Conservation (phyloP, 2,329 filamentous ascomycete genomes). For the Aotearoamyces nothofagi region DNA sequence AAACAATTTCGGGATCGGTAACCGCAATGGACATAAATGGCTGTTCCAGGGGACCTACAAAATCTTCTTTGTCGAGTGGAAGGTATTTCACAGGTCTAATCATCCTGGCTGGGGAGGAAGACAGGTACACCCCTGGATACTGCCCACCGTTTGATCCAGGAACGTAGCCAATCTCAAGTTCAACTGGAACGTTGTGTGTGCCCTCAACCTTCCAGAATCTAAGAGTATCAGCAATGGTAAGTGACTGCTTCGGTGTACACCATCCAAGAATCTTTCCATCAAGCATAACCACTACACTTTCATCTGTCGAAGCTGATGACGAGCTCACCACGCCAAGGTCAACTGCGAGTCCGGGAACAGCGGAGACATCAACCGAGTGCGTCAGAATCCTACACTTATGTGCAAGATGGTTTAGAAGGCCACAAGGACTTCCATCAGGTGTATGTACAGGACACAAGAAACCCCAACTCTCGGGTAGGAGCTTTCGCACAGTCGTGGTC, state of each 20-base stretch:
- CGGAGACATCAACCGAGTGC: slow-evolving; percentile 54
- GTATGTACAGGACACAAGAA: slow-evolving; percentile 97
- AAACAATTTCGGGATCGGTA: slow-evolving; percentile 71
- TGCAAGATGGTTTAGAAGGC: slow-evolving; percentile 83
- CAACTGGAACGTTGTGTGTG: slow-evolving; percentile 59
- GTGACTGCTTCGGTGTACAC: slow-evolving; percentile 73
- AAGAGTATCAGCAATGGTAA: slow-evolving; percentile 69
- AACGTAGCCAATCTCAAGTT: slow-evolving; percentile 85
- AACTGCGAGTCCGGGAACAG: slow-evolving; percentile 56
- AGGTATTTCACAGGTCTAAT: slow-evolving; percentile 85
- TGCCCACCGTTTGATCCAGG: slow-evolving; percentile 82
- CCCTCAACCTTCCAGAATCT: slow-evolving; percentile 94
- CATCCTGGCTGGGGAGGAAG: slow-evolving; percentile 75
- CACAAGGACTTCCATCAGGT: slow-evolving; percentile 89
- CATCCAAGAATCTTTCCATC: slow-evolving; percentile 85
- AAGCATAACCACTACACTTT: slow-evolving; percentile 79
- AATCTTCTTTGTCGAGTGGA: slow-evolving; percentile 71
- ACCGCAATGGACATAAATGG: slow-evolving; percentile 97
- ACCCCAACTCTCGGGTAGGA: slow-evolving; percentile 93
- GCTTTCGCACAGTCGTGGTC: slow-evolving; percentile 89
- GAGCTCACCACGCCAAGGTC: slow-evolving; percentile 66
- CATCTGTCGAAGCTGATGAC: slow-evolving; percentile 64
- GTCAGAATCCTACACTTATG: slow-evolving; percentile 92
- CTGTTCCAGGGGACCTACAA: slow-evolving; percentile 86
- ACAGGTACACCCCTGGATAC: slow-evolving; percentile 91